phyloP scores from a whole-genome alignment of 2,329 filamentous ascomycete genomes.

The Diaporthe sp. region DNA sequence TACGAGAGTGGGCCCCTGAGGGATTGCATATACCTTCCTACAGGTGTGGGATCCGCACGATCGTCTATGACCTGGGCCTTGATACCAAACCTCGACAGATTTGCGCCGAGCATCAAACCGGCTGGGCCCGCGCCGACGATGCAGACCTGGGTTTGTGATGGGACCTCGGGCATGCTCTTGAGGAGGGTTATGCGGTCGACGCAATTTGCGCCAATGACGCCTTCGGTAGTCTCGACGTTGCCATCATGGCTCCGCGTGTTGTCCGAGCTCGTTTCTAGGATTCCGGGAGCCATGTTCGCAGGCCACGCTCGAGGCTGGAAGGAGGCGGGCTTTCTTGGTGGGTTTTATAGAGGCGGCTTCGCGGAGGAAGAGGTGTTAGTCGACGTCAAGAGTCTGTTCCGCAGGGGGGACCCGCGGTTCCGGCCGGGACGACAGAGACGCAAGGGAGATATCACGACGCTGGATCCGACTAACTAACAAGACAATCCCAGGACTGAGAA shows the following conservation, averaged over 20 bases:
- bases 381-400: not conserved
- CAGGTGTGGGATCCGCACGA: constrained; percentile 64
- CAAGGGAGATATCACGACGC: not conserved
- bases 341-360: not conserved
- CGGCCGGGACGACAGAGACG: not conserved
- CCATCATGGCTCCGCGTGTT: constrained; percentile 35
- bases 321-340: not conserved
- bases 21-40: constrained; percentile 40
- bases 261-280: constrained; percentile 31
- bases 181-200: constrained; percentile 60
- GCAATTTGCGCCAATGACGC: constrained; percentile 41
- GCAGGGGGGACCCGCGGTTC: not conserved
- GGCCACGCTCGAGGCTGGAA: not conserved
- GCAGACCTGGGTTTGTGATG: constrained; percentile 58
- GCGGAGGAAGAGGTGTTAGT: not conserved
- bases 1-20: not conserved
- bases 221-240: constrained; percentile 34
- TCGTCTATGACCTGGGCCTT: constrained; percentile 68
- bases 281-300: constrained; percentile 33
- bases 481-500: not conserved
- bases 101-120: constrained; percentile 60
- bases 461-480: not conserved
- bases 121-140: constrained; percentile 61
- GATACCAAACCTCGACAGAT: constrained; percentile 69
- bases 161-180: constrained; percentile 59